Evolutionary conservation across 2,329 filamentous ascomycete genomes (phyloP).

Genomic region (Sporothrix luriei): DNA sequence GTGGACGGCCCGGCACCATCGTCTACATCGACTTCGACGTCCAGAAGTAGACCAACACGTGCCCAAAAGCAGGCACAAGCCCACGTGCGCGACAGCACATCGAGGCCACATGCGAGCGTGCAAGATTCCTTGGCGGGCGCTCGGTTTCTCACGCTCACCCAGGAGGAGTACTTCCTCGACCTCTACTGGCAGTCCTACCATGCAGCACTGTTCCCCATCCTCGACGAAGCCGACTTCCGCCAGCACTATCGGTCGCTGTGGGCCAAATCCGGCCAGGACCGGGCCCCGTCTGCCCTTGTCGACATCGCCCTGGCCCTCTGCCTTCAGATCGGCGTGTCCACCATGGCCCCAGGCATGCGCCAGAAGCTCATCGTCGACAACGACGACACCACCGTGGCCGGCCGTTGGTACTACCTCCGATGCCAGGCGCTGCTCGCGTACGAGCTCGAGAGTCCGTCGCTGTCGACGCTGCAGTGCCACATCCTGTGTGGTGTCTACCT

Average conservation of each 20-base stretch:
- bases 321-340: constrained; percentile 47
- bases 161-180: constrained; percentile 53
- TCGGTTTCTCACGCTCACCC: constrained; percentile 30
- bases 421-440: constrained; percentile 44
- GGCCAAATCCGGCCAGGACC: constrained; percentile 35
- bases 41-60: neutral
- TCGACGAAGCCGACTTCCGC: constrained; percentile 51
- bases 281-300: constrained; percentile 49
- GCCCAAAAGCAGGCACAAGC: constrained; percentile 5
- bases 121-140: constrained; percentile 4
- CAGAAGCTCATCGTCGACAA: constrained; percentile 24
- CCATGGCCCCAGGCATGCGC: constrained; percentile 9
- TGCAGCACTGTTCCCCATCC: constrained; percentile 44
- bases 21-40: neutral
- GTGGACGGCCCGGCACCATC: neutral
- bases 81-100: neutral
- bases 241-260: constrained; percentile 46
- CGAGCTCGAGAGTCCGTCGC: constrained; percentile 46
- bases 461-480: constrained; percentile 48
- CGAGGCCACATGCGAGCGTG: neutral
- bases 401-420: constrained; percentile 47
- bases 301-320: constrained; percentile 52
- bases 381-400: constrained; percentile 43
- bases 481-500: constrained; percentile 47
- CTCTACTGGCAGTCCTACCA: constrained; percentile 55